Base-by-base conservation (phyloP, 2,329 filamentous ascomycete species). In the Fusarium sp. region DNA sequence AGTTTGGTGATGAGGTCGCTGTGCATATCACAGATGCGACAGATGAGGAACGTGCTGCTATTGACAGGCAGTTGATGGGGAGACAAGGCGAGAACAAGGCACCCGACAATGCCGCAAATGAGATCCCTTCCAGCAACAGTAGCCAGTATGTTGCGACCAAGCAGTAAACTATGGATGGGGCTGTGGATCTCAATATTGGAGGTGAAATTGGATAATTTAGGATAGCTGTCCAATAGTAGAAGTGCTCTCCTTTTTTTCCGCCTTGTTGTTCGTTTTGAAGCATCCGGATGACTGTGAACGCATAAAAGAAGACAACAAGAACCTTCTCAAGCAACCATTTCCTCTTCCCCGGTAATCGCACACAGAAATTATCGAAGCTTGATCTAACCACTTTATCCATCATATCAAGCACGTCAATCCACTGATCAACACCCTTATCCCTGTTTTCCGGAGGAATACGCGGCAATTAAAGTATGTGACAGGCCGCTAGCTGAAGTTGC, bases 1-100 rank as follows among this genome's bases (percentile, higher is more conserved):
- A 57, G 2, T 74, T 85, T 53, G 84, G 83, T 9, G 83, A 86
- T 48, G 82, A 85, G 23, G 81, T 85, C 9, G 82, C 82, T 1
- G 79, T 84, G 6, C 76, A 82, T 42, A 70, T 83, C 9, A 82
- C 79, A 6, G 79, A 82, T 64, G 78, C 79, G 1, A 79, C 78
- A 1, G 81, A 81, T 35, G 64, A 74, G 27, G 63, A 67, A 23
- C 48, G 63, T 0, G 63, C 63, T 2, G 63, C 39, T 5, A 63
- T 67, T 20, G 63, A 67, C 2, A 43, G 59, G n/a, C 31, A 54
- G 18, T 15, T 67, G 13, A 53, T 63, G 9, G 18, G 36, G 1
- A 41, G 36, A 0, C 21, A 49, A 37, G 17, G 39, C 5, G 47
- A 37, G 0, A 29, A 13, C 5, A 67, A 67, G 5, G 47, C 15